Base-by-base conservation (phyloP, 306 rosid genomes). In the Fragaria iinumae region DNA sequence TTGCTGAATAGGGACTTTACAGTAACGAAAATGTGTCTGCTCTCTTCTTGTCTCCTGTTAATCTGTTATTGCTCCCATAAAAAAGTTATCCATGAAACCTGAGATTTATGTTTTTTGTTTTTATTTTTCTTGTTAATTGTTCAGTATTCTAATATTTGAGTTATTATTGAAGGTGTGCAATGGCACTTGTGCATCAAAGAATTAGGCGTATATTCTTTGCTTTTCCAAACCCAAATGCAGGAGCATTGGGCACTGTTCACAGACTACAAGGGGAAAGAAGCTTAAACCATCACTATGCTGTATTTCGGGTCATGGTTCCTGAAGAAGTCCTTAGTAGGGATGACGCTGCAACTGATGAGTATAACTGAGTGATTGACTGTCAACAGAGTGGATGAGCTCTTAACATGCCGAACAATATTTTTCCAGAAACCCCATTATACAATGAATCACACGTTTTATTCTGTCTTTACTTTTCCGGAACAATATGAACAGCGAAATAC, bases 131-230 rank as follows among this genome's bases (percentile, higher is more conserved):
- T 17, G 11, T 38, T 5, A 38, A 38, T 59, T 3, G 17, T n/a
- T n/a, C 0, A n/a, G 12, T 68, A 67, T 67, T 75, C 75, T 83
- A 59, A 79, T 44, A 69, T 38, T 63, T 57, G 50, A 64, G 29
- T 68, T 41, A 69, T 76, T 23, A 34, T 18, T 74, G 34, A 63
- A 95, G 97, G 97, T 95, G 99, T 88, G 97, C 97, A 55, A 95
- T 92, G 99, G 97, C 97, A 56, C 96, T 95, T 3, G 91, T 90
- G 44, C 99, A 95, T 80, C 97, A 95, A 83, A 86, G 99, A 81
- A 83, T 95, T 57, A 80, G 97, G 89, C 85, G 97, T 14, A 90
- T 95, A 74, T 95, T 95, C 84, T 95, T 80, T 83, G 93, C 96
- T 32, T 89, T 87, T 67, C 92, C 92, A 36, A 95, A 95, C 83